A percentile compares a stretch with the other conserved stretches of the same genome.
phyloP scores from a whole-genome alignment of 805 yeast genomes.

The Candida jianshihensis region DNA sequence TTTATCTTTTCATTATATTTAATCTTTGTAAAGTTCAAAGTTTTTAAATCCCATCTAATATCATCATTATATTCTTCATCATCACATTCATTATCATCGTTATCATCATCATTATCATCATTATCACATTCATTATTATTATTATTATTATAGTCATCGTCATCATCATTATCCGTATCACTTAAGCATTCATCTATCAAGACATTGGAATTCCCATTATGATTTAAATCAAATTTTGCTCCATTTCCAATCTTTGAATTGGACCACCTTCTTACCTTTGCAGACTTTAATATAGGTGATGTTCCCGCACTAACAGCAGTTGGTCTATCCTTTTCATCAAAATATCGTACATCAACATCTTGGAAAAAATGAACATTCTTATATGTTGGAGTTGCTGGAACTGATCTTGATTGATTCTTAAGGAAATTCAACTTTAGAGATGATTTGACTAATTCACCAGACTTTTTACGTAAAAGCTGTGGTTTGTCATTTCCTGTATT shows the following conservation, averaged over 20 bases:
- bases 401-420: slow-evolving; percentile 31
- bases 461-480: slow-evolving; percentile 66
- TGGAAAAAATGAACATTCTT: slow-evolving; percentile 80
- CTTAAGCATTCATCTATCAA: slow-evolving; percentile 18
- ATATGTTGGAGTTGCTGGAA: slow-evolving; percentile 51
- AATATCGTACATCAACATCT: slow-evolving; percentile 62
- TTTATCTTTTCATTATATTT: slow-evolving; percentile 40
- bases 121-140: slow-evolving; percentile 6
- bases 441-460: slow-evolving; percentile 81
- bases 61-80: slow-evolving; percentile 2
- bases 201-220: too few species aligned
- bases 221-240: slow-evolving; percentile 14
- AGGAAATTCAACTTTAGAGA: slow-evolving; percentile 45
- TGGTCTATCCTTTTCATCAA: slow-evolving; percentile 69
- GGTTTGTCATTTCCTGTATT: slow-evolving; percentile 6
- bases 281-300: slow-evolving; percentile 41
- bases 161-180: slow-evolving; percentile 14
- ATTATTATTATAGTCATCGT: slow-evolving; percentile 9
- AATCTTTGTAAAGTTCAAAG: slow-evolving; percentile 35
- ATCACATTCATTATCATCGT: slow-evolving; percentile 9
- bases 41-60: slow-evolving; percentile 38
- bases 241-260: slow-evolving; percentile 26
- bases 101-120: slow-evolving; percentile 15
- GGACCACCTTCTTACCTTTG: slow-evolving; percentile 15
- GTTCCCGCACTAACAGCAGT: slow-evolving; percentile 63